Evolutionary conservation across 768 basidiomycete species (phyloP).

Genomic region (Mycena rebaudengoi): DNA sequence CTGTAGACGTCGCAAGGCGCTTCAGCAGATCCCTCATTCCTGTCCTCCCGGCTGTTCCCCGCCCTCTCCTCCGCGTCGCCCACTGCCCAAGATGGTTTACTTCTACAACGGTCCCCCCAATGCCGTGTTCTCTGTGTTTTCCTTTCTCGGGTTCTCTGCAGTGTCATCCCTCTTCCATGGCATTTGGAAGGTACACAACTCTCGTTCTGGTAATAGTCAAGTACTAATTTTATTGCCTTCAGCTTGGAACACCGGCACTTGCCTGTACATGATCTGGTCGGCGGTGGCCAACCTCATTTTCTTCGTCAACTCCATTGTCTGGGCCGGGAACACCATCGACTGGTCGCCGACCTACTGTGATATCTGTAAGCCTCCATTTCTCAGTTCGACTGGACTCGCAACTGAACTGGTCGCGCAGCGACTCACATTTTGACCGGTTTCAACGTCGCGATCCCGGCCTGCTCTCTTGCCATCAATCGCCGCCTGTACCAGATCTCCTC

Average conservation of each 20-base stretch:
- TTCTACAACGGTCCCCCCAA: constrained; percentile 43
- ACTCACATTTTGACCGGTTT: constrained; percentile 54
- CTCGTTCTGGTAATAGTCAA: constrained; percentile 22
- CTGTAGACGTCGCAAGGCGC: constrained; percentile 30
- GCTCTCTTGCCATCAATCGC: constrained; percentile 67
- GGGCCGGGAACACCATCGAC: constrained; percentile 67
- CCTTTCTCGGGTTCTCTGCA: constrained; percentile 67
- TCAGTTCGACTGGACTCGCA: not conserved
- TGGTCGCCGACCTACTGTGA: constrained; percentile 73
- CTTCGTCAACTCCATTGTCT: constrained; percentile 75
- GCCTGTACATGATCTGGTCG: constrained; percentile 77
- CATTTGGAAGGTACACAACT: constrained; percentile 63
- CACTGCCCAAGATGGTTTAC: constrained; percentile 21
- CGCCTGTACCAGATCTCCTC: constrained; percentile 69
- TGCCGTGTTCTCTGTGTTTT: constrained; percentile 54
- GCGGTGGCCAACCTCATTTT: constrained; percentile 63
- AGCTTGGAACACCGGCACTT: constrained; percentile 72
- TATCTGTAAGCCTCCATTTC: constrained; percentile 49
- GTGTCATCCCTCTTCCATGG: constrained; percentile 70
- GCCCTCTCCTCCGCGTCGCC: too few species aligned
- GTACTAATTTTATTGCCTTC: not conserved
- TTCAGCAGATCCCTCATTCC: constrained; percentile 42
- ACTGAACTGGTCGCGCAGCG: constrained; percentile 36
- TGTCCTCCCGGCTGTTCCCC: constrained; percentile 39
- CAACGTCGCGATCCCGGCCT: constrained; percentile 58